Conservation (phyloP, 177 flowering plant species). For the Tripterygium wilfordii region DNA sequence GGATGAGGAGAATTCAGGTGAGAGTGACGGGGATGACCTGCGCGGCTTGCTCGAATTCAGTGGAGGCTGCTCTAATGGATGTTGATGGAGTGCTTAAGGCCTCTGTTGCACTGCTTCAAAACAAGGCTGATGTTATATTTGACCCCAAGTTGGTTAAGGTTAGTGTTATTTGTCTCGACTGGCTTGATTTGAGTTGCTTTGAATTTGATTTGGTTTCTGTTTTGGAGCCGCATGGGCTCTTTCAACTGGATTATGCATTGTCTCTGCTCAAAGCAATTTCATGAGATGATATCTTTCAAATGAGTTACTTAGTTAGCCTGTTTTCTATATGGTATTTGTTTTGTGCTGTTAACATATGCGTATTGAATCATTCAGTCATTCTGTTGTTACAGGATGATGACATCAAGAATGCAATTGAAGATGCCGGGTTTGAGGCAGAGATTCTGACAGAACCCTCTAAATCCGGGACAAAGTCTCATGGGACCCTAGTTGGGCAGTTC, state of each 20-base stretch:
- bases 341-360: not conserved
- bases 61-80: slow-evolving; percentile 53
- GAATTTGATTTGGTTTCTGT: not conserved
- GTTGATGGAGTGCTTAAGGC: slow-evolving; percentile 54
- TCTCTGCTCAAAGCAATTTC: no score
- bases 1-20: slow-evolving; percentile 50
- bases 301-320: no score
- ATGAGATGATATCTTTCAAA: no score
- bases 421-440: slow-evolving; percentile 98
- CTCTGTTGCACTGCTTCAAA: slow-evolving; percentile 81
- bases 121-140: slow-evolving; percentile 73
- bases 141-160: slow-evolving; percentile 59
- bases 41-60: slow-evolving; percentile 84
- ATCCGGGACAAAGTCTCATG: slow-evolving; percentile 23
- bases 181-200: not conserved
- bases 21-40: slow-evolving; percentile 85
- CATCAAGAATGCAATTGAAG: slow-evolving; percentile 82
- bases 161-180: not conserved
- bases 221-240: no score
- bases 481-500: slow-evolving; percentile 71
- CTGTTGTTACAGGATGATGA: slow-evolving; percentile 62
- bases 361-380: not conserved
- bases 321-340: not conserved
- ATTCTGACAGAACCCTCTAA: slow-evolving; percentile 50
- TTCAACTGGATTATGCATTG: no score